Base-by-base conservation (phyloP, 1,284 basidiomycete genomes). In the Marasmius fiardii region DNA sequence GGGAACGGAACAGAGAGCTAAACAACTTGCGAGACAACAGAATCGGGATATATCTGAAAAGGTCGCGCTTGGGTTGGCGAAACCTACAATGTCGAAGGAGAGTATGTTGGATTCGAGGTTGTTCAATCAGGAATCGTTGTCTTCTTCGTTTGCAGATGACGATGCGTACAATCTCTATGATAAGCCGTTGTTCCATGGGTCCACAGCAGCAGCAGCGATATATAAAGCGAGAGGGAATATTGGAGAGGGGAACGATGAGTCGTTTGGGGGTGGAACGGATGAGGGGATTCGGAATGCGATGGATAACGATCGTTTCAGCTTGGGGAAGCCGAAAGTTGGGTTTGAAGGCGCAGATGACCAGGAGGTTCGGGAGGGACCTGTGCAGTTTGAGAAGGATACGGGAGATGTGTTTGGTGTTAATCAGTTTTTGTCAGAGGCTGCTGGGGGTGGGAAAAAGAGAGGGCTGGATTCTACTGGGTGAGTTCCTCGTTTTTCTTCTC, bases 1-100 rank as follows among this genome's bases (percentile, higher is more conserved):
- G 97, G 97, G 97, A 35, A 87, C 88, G 34, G 97, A 99, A 73
- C 92, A 94, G 69, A 85, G 97, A 5, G 95, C 97, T 23, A 97
- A 97, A 76, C 88, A 93, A 80, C 79, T 99, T 54, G 93, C 95
- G 23, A 85, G 90, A 57, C 92, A 98, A 68, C 95, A 95, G 75
- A 98, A 99, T 70, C 91, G 97, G 64, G 97, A 99, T 68, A 98
- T 99, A 50, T 98, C 96, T 0, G 97, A 99, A 74, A 99, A 99
- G 79, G 90, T 99, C 54, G 97, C 97, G 1, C 83, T 99, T 20
- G 97, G 97, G 34, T 82, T 99, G 43, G 97, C 97, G 44, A 99
- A 99, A 72, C 97, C 97, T 7, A 93, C 95, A 0, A 68, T 92
- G 56, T 92, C 92, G 37, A 98, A 98, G 71, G 95, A 98, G 72